Conservation (phyloP, 78 protist genomes). For the Thecamonas trahens region DNA sequence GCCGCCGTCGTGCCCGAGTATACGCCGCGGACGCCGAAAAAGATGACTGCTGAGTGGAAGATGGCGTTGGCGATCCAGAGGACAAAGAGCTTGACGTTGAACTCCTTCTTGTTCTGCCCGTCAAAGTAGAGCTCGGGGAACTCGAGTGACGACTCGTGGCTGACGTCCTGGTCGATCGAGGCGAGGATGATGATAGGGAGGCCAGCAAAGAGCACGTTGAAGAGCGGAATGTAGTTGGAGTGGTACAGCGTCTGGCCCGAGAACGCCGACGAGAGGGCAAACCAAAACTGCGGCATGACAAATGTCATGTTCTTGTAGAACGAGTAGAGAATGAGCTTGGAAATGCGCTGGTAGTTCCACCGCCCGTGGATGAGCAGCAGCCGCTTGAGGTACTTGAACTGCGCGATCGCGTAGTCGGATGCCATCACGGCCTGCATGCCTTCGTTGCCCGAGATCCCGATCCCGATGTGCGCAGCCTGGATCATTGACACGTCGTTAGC, state of each 20-base stretch:
- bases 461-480: slow-evolving; percentile 72
- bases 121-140: too few relatives aligned
- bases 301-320: slow-evolving; percentile 77
- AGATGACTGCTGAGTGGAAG: not conserved
- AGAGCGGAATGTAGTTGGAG: slow-evolving; percentile 38
- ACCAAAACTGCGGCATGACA: slow-evolving; percentile 55
- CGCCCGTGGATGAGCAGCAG: slow-evolving; percentile 85
- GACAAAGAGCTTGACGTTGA: not conserved
- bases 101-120: not conserved
- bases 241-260: slow-evolving; percentile 62
- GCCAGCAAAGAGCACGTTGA: slow-evolving; percentile 57
- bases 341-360: slow-evolving; percentile 47
- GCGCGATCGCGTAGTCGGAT: slow-evolving; percentile 72
- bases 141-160: not conserved
- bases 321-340: slow-evolving; percentile 61
- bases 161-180: slow-evolving; percentile 10
- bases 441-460: slow-evolving; percentile 84
- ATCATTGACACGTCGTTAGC: slow-evolving; percentile 92
- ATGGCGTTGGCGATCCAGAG: not conserved
- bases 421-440: slow-evolving; percentile 84
- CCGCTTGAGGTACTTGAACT: slow-evolving; percentile 56
- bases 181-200: slow-evolving; percentile 37
- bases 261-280: slow-evolving; percentile 28
- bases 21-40: not conserved
- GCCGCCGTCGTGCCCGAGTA: not conserved